These are phyloP conservation scores for Penicillium sp. DNA, from an alignment of 2,329 filamentous ascomycete species.

Conservation along the genomic window DNA sequence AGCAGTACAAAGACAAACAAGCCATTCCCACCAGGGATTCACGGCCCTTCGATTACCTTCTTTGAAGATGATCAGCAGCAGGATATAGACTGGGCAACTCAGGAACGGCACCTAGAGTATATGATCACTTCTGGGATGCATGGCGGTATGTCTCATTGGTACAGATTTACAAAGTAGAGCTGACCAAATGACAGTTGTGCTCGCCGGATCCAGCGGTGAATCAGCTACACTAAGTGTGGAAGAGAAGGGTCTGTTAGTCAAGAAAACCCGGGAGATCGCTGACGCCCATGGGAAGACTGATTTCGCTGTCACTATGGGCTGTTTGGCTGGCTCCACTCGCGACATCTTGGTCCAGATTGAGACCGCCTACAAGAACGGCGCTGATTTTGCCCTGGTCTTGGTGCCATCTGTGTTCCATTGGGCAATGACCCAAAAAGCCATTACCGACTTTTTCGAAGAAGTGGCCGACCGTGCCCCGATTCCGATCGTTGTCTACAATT, in stretches of 20 bases:
- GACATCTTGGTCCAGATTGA: constrained; percentile 56
- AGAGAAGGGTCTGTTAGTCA: constrained; percentile 43
- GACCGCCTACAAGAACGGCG: constrained; percentile 64
- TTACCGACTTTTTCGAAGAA: constrained; percentile 61
- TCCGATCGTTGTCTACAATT: constrained; percentile 50
- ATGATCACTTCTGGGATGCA: constrained; percentile 35
- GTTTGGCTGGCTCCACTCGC: constrained; percentile 39
- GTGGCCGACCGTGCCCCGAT: constrained; percentile 56
- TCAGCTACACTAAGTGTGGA: constrained; percentile 40
- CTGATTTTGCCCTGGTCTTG: constrained; percentile 69
- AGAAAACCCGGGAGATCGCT: constrained; percentile 31
- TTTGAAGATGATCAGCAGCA: constrained; percentile 50
- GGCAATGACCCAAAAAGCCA: constrained; percentile 60
- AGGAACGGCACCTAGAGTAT: constrained; percentile 54
- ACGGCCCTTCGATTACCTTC: constrained; percentile 58
- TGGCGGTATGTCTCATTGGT: not conserved
- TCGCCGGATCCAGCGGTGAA: constrained; percentile 48
- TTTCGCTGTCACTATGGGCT: constrained; percentile 35
- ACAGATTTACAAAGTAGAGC: constrained; percentile 39
- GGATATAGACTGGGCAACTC: constrained; percentile 56
- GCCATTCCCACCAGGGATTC: constrained; percentile 43
- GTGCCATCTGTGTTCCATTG: constrained; percentile 70
- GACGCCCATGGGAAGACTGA: constrained; percentile 30
- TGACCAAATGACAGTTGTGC: constrained; percentile 44
- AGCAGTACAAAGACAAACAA: not conserved